A percentile compares a stretch with the other conserved stretches of the same genome.
Conservation (phyloP, 2,329 filamentous ascomycete genomes). For the Diaporthe sp. region DNA sequence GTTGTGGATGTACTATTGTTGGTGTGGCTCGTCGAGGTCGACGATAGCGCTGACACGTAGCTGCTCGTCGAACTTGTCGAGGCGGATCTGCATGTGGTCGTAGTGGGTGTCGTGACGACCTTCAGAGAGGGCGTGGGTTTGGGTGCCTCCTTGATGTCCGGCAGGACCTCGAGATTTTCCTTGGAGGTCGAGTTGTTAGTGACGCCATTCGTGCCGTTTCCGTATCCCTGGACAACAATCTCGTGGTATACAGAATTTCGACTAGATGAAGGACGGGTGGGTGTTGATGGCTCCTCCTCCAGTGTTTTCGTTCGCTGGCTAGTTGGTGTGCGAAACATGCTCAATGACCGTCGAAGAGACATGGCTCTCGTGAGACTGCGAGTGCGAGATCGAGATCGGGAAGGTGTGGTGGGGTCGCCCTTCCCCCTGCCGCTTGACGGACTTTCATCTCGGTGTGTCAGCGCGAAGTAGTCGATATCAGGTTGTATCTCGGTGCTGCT, state of each 20-base stretch:
- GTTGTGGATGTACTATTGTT: constrained; percentile 30
- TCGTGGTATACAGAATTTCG: constrained; percentile 57
- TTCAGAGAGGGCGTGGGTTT: background rate
- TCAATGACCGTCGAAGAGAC: constrained; percentile 50
- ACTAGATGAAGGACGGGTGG: background rate
- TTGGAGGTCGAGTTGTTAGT: constrained; percentile 35
- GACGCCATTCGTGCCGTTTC: constrained; percentile 63
- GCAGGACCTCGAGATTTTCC: background rate
- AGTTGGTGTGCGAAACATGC: constrained; percentile 44
- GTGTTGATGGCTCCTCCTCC: background rate
- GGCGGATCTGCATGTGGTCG: constrained; percentile 31
- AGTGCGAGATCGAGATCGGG: constrained; percentile 7
- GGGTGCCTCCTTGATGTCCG: background rate
- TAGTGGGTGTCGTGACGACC: background rate
- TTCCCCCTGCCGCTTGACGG: background rate
- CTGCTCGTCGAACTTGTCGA: constrained; percentile 37
- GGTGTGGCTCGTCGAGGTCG: constrained; percentile 16
- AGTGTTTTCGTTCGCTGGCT: constrained; percentile 6
- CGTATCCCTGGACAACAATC: constrained; percentile 66
- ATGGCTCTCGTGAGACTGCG: constrained; percentile 47
- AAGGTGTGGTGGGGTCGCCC: background rate
- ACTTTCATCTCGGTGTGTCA: constrained; percentile 51
- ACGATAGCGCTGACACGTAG: constrained; percentile 9
- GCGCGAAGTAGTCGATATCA: constrained; percentile 67
- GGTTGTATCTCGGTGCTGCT: constrained; percentile 57